Evolutionary conservation across 768 basidiomycete genomes (phyloP), one percentile per base, ranked within the genome.

Genomic region (Leccinum variicolor): DNA sequence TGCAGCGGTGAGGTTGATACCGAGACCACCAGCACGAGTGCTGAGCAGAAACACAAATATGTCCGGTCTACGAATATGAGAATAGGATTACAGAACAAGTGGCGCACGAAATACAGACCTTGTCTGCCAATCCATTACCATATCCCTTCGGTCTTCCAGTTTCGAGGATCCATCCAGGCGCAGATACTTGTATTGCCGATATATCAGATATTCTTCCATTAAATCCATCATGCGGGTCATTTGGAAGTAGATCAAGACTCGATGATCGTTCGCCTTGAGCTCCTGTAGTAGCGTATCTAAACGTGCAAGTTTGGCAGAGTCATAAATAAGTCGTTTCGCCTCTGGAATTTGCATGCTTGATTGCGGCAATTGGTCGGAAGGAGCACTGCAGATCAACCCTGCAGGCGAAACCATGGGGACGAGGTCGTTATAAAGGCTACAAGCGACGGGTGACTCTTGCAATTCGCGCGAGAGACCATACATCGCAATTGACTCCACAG

Each of bases 161-260:
- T 95, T 94, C 28, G 94, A 96, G 2, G 90, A 90, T 36, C 95
- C 95, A 73, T 98, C 95, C 55, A 98, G 76, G 36, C 95, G 83
- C 17, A 97, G 77, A 69, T 98, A 97, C 73, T 94, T 95, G 79
- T 94, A 94, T 71, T 98, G 95, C 2, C 96, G 87, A 75, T 90
- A 97, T 57, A 97, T 92, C 59, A 99, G 80, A 71, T 98, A 99
- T 71, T 98, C 97, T 73, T 98, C 97, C 85, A 98, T 95, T 51
- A 98, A 78, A 71, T 98, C 95, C 88, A 99, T 97, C 97, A 98
- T 99, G 58, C 89, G 85, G 13, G 96, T 98, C 97, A 99, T 99
- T 74, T 99, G 97, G 86, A 98, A 98, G 76, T 98, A 99, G 19
- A 99, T 81, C 65, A 99, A 75, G 14, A 96, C 93, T 48, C 94